Conservation (phyloP, 768 basidiomycete species). For the Panaeolus papilionaceus region DNA sequence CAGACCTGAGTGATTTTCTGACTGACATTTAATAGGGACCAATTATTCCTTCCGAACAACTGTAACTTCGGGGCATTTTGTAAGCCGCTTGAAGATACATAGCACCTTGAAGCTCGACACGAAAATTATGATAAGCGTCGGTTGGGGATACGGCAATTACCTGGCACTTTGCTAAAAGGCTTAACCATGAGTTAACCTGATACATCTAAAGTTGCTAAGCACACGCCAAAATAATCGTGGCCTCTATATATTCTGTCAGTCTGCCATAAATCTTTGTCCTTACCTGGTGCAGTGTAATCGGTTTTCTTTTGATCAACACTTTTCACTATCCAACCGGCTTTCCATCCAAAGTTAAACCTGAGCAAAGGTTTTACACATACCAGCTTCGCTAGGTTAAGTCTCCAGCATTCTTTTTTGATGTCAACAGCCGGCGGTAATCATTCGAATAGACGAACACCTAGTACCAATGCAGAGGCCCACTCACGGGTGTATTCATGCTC, state of each 20-base stretch:
- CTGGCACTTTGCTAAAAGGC: constrained; percentile 1
- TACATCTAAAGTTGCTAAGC: not conserved
- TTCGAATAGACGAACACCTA: too few species aligned
- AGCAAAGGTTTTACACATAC: too few species aligned
- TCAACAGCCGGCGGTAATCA: too few species aligned
- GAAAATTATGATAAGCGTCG: not conserved
- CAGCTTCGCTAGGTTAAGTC: too few species aligned
- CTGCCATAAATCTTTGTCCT: not conserved
- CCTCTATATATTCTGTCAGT: not conserved
- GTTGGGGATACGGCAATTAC: not conserved
- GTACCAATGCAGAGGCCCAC: too few species aligned
- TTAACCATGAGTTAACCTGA: not conserved
- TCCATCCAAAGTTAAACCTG: too few species aligned
- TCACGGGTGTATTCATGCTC: too few species aligned
- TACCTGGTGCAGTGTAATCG: too few species aligned
- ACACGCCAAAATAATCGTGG: not conserved
- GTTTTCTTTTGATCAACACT: too few species aligned
- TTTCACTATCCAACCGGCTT: too few species aligned
- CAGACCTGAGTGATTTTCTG: not conserved
- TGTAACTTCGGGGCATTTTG: not conserved
- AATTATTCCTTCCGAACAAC: not conserved
- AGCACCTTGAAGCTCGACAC: not conserved
- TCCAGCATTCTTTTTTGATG: too few species aligned
- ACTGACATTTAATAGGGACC: not conserved
- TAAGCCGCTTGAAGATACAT: not conserved